Evolutionary conservation across 306 rosid genomes (phyloP).

Genomic region (Medicago ruthenica): DNA sequence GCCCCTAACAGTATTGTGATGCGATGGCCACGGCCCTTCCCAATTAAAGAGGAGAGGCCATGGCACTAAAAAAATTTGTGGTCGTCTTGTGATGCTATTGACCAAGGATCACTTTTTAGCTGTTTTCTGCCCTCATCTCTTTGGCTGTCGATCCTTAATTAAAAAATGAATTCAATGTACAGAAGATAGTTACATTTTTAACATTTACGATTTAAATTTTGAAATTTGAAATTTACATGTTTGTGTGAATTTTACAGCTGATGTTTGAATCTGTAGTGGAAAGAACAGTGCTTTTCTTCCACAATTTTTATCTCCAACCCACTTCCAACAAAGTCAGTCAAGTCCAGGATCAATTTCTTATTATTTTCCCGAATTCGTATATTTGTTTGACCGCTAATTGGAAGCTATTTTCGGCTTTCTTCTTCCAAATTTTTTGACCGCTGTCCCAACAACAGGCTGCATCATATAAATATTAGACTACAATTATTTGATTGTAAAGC

Average conservation of each 20-base stretch:
- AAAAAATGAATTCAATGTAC: constrained; percentile 3
- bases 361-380: too few species aligned
- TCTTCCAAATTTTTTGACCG: too few species aligned
- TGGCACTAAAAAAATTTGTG: not conserved
- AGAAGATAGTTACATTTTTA: not conserved
- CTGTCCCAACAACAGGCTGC: too few species aligned
- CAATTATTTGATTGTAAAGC: too few species aligned
- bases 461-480: too few species aligned
- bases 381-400: too few species aligned
- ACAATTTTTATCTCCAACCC: too few species aligned
- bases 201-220: not conserved
- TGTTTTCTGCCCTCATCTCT: not conserved
- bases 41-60: not conserved
- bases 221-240: not conserved
- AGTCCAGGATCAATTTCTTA: too few species aligned
- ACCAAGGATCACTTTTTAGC: not conserved
- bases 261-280: not conserved
- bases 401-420: too few species aligned
- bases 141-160: not conserved
- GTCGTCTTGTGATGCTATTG: not conserved
- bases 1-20: not conserved
- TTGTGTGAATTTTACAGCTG: not conserved
- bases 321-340: too few species aligned
- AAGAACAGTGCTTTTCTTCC: too few species aligned
- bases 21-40: not conserved